These are phyloP conservation scores for Colletotrichum scovillei DNA, from an alignment of 2,329 filamentous ascomycete genomes.

Conservation along the genomic window DNA sequence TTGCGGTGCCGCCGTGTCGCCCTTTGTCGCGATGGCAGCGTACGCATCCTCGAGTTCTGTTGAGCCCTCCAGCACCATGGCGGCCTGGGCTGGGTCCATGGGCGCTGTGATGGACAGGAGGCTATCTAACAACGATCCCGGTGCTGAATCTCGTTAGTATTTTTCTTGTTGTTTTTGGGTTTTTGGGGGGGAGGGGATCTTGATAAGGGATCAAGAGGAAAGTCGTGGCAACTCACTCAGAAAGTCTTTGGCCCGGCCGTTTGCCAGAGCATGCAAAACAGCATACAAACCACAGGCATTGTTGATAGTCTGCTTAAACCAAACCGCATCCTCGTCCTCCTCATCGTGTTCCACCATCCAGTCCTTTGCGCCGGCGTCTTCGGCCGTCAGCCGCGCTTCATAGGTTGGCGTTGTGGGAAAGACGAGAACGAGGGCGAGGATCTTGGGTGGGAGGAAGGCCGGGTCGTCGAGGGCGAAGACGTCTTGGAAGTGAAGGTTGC, in stretches of 20 bases:
- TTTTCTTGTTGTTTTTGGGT: neutral
- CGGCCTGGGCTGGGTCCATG: slow-evolving; percentile 65
- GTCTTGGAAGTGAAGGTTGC: slow-evolving; percentile 72
- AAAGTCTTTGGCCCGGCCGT: slow-evolving; percentile 54
- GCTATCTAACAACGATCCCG: slow-evolving; percentile 53
- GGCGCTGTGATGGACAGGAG: slow-evolving; percentile 71
- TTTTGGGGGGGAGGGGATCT: neutral
- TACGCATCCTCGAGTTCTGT: slow-evolving; percentile 73
- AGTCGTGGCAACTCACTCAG: slow-evolving; percentile 52
- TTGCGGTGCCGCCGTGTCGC: slow-evolving; percentile 71
- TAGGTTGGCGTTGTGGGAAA: slow-evolving; percentile 73
- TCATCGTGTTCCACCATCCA: slow-evolving; percentile 47
- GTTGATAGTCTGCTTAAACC: slow-evolving; percentile 79
- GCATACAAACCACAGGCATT: slow-evolving; percentile 79
- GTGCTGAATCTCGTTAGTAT: slow-evolving; percentile 1
- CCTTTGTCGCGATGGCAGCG: slow-evolving; percentile 68
- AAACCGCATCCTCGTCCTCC: slow-evolving; percentile 70
- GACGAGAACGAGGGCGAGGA: slow-evolving; percentile 75
- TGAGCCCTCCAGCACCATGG: slow-evolving; percentile 73
- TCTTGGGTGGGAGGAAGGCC: slow-evolving; percentile 67
- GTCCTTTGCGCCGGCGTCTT: slow-evolving; percentile 28
- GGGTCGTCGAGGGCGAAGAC: slow-evolving; percentile 77
- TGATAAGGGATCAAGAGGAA: neutral
- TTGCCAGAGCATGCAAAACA: slow-evolving; percentile 72
- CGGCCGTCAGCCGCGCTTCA: slow-evolving; percentile 61